Evolutionary conservation across 129 eudicot genomes (phyloP).

Genomic region (Centaurea solstitialis): DNA sequence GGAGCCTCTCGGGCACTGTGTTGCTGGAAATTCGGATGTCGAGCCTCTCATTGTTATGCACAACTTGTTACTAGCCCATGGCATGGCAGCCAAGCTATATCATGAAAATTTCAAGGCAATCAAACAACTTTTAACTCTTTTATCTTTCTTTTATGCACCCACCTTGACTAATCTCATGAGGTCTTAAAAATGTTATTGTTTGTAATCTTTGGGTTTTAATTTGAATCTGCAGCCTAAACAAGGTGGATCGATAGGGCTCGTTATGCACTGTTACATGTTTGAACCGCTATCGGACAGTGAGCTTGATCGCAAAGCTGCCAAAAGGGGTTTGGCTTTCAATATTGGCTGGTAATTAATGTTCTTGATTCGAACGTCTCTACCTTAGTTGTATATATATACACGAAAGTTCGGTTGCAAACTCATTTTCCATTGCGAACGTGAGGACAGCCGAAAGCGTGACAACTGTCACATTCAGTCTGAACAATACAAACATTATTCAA

Average conservation of each 20-base stretch:
- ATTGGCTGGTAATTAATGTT: slow-evolving; percentile 48
- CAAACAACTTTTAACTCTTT: background rate
- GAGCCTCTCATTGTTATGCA: too few relatives aligned
- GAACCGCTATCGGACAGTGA: slow-evolving; percentile 43
- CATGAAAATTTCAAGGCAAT: slow-evolving; percentile 48
- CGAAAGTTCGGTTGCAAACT: too few relatives aligned
- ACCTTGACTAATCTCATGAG: background rate
- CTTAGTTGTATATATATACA: too few relatives aligned
- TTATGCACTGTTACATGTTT: too few relatives aligned
- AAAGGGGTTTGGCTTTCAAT: slow-evolving; percentile 49
- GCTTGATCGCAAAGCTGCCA: slow-evolving; percentile 40
- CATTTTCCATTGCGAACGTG: too few relatives aligned
- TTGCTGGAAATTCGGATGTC: slow-evolving; percentile 50
- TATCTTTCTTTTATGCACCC: background rate
- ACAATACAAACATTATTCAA: too few relatives aligned
- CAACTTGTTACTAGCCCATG: slow-evolving; percentile 60
- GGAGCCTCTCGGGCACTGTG: slow-evolving; percentile 51
- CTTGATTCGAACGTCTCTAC: too few relatives aligned
- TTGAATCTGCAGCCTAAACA: slow-evolving; percentile 32
- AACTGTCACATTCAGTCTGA: too few relatives aligned
- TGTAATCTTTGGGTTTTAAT: background rate
- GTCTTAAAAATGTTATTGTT: background rate
- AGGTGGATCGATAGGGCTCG: slow-evolving; percentile 53
- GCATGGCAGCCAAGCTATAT: slow-evolving; percentile 29
- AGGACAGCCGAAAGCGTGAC: too few relatives aligned